Base-by-base conservation (phyloP, 2,329 filamentous ascomycete genomes). In the Curvularia eragrostidis region DNA sequence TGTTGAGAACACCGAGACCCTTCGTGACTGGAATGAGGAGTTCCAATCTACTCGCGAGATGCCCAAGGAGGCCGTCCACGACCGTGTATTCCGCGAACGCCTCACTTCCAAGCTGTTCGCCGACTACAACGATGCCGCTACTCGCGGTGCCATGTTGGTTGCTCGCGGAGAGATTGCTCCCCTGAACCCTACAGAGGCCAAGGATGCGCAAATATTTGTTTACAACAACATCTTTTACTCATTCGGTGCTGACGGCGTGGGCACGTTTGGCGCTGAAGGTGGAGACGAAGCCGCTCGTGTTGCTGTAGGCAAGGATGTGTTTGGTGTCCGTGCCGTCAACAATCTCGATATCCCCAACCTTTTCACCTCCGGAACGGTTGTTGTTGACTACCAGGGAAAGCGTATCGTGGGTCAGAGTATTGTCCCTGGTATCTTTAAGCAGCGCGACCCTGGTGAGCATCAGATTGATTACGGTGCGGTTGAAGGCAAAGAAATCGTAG, bases 191-290 rank as follows among this genome's bases (percentile, higher is more conserved):
- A 98, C 94, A 0, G 95, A 99, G 79, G 88, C 85, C 63, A 87
- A 85, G 66, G 94, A 99, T 76, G 95, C 95, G 3, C 95, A 99
- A 77, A 99, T 99, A 65, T 99, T 97, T 72, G 94, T 99, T 23
- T 97, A 98, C 83, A 98, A 98, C 83, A 99, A 99, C 79, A 93
- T 99, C 66, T 99, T 99, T 82, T 99, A 97, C 82, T 98, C 95
- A 0, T 98, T 97, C 69, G 95, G 95, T 62, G 94, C 95, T 43
- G 95, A 99, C 76, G 96, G 95, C 51, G 95, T 98, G 44, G 94
- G 95, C 42, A 99, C 95, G 15, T 99, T 99, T 77, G 93, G 93
- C 10, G 93, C 90, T 3, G 95, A 99, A 79, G 95, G 95, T 65
- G 95, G 95, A 19, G 94, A 99, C 66, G 95, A 99, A 80, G 95